A percentile compares a stretch with the other conserved stretches of the same genome.
Evolutionary conservation across 768 basidiomycete genomes (phyloP).

Genomic region (Boletus reticuloceps): DNA sequence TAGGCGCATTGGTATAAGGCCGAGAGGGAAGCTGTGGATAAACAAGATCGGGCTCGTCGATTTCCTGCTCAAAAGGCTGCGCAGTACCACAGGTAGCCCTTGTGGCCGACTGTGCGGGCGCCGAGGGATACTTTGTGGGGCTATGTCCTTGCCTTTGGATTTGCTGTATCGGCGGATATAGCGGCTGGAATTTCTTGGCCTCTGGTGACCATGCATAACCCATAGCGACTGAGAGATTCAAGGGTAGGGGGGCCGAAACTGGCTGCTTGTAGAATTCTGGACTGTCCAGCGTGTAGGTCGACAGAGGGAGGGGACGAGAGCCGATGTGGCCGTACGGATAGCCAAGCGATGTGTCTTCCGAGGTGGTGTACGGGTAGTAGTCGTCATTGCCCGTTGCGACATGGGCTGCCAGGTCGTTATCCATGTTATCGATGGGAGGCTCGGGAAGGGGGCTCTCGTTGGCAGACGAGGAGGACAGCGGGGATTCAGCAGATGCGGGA

Average conservation of each 20-base stretch:
- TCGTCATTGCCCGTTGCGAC: constrained; percentile 27
- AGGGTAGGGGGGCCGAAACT: constrained; percentile 29
- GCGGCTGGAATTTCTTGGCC: constrained; percentile 35
- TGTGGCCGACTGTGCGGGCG: constrained; percentile 11
- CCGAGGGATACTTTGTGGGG: constrained; percentile 18
- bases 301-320: constrained; percentile 23
- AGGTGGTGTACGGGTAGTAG: constrained; percentile 24
- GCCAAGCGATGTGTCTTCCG: constrained; percentile 22
- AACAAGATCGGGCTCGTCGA: constrained; percentile 25
- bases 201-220: constrained; percentile 32
- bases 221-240: constrained; percentile 33
- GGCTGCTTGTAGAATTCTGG: constrained; percentile 33
- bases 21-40: constrained; percentile 25
- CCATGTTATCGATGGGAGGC: constrained; percentile 34
- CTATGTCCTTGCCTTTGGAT: constrained; percentile 23
- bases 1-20: constrained; percentile 21
- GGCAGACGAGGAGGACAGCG: constrained; percentile 39
- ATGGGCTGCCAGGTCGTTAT: constrained; percentile 25
- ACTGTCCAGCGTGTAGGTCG: constrained; percentile 20
- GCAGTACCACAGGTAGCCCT: constrained; percentile 12
- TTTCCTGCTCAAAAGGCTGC: constrained; percentile 24
- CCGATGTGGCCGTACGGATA: constrained; percentile 26
- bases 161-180: constrained; percentile 34
- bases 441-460: constrained; percentile 42
- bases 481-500: constrained; percentile 35